Evolutionary conservation across 2,329 filamentous ascomycete species (phyloP).

Genomic region (Fusarium pseudonygamai): DNA sequence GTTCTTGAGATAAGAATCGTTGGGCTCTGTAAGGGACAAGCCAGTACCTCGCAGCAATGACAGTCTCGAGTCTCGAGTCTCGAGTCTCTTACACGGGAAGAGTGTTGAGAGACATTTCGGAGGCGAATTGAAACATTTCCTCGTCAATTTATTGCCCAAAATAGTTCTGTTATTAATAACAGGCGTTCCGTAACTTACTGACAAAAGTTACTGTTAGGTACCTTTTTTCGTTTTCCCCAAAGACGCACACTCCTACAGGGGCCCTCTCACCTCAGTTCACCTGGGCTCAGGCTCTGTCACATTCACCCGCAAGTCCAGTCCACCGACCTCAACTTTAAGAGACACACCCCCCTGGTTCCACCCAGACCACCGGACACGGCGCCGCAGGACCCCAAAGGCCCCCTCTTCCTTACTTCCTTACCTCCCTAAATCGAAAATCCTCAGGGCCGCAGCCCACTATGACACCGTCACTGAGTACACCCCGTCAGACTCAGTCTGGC

Average conservation of each 20-base stretch:
- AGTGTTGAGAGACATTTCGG: not conserved
- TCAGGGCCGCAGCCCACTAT: slow-evolving; percentile 44
- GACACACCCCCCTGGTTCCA: slow-evolving; percentile 32
- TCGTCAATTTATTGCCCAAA: not conserved
- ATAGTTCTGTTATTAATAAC: slow-evolving; percentile 11
- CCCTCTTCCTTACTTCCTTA: slow-evolving; percentile 26
- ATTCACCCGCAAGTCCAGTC: slow-evolving; percentile 15
- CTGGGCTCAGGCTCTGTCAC: not conserved
- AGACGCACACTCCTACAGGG: slow-evolving; percentile 31
- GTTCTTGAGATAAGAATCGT: slow-evolving; percentile 27
- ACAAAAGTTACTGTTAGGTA: slow-evolving; percentile 32
- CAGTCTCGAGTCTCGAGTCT: not conserved
- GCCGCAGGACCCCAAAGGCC: slow-evolving; percentile 29
- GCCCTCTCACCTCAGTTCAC: slow-evolving; percentile 28
- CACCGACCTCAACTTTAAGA: not conserved
- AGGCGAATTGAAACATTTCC: slow-evolving; percentile 4
- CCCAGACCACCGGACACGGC: slow-evolving; percentile 39
- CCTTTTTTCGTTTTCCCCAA: slow-evolving; percentile 20
- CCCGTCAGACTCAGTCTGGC: slow-evolving; percentile 38
- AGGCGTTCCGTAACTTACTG: slow-evolving; percentile 20
- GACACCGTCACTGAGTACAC: slow-evolving; percentile 43
- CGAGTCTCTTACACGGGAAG: slow-evolving; percentile 13
- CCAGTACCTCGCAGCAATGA: slow-evolving; percentile 5
- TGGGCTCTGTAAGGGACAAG: not conserved
- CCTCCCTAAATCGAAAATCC: slow-evolving; percentile 40